phyloP scores from a whole-genome alignment of 2,329 filamentous ascomycete species.

The Botrytis pseudocinerea region DNA sequence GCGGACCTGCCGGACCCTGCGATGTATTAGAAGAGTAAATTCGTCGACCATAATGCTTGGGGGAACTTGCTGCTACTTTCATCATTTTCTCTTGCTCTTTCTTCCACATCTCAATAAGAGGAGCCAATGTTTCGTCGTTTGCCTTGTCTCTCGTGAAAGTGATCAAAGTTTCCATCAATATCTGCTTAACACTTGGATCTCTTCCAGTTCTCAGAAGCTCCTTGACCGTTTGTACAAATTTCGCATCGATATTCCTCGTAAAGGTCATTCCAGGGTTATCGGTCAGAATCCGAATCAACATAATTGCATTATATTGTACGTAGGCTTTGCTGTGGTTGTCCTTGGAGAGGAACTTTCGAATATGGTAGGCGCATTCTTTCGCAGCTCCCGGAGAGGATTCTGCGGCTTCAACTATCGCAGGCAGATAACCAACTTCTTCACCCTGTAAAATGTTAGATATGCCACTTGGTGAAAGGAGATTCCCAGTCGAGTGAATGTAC shows the following conservation, averaged over 20 bases:
- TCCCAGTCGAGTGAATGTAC: conserved; percentile 30
- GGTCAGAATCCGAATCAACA: conserved; percentile 87
- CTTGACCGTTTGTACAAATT: conserved; percentile 76
- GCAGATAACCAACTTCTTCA: conserved; percentile 89
- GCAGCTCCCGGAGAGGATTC: conserved; percentile 89
- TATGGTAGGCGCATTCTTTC: conserved; percentile 73
- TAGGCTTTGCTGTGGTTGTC: conserved; percentile 66
- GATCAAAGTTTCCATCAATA: conserved; percentile 84
- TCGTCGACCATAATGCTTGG: neutral
- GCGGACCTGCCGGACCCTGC: conserved; percentile 39
- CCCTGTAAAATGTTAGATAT: conserved; percentile 50
- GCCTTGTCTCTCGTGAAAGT: conserved; percentile 66
- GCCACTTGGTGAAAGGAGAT: neutral
- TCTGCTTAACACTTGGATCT: conserved; percentile 78
- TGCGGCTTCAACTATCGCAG: conserved; percentile 89
- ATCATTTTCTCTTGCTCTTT: conserved; percentile 72
- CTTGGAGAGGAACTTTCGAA: conserved; percentile 78
- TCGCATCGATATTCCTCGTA: conserved; percentile 84
- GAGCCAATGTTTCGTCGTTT: conserved; percentile 70
- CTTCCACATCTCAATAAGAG: conserved; percentile 82
- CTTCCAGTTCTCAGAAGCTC: conserved; percentile 69
- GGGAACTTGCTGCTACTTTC: conserved; percentile 47
- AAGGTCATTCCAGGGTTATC: conserved; percentile 92
- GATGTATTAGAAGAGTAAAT: conserved; percentile 12
- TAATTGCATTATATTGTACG: conserved; percentile 92